These are phyloP conservation scores for Echites panduratus DNA, from an alignment of 257 asterid genomes.

Conservation along the genomic window DNA sequence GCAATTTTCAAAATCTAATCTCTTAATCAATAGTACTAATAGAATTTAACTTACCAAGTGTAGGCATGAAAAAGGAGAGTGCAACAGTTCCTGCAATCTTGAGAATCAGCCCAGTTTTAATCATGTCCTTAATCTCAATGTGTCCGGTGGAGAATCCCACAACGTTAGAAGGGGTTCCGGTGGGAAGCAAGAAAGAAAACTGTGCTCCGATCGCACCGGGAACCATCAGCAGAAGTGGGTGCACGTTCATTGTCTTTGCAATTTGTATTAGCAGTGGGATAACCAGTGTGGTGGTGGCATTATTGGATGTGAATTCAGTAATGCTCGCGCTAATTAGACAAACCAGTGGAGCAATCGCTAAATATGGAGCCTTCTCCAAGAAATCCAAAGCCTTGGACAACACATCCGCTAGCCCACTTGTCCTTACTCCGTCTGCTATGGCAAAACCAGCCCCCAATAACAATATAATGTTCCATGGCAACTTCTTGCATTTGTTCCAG, in stretches of 20 bases:
- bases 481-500: constrained; percentile 91
- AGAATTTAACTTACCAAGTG: constrained; percentile 49
- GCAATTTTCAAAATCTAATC: not conserved
- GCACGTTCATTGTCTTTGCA: constrained; percentile 50
- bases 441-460: constrained; percentile 91
- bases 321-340: constrained; percentile 52
- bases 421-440: constrained; percentile 75
- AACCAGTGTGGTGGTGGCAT: constrained; percentile 68
- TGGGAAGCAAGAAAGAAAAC: constrained; percentile 61
- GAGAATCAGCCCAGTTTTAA: constrained; percentile 50
- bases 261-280: constrained; percentile 64
- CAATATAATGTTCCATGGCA: constrained; percentile 79
- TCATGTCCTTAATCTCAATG: constrained; percentile 63
- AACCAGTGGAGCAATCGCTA: constrained; percentile 72
- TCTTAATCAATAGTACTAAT: no score
- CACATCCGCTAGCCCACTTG: constrained; percentile 76
- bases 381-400: constrained; percentile 51
- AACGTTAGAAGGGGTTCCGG: constrained; percentile 79
- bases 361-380: constrained; percentile 52
- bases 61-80: constrained; percentile 72
- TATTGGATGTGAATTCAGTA: constrained; percentile 85
- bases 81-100: constrained; percentile 50
- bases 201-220: constrained; percentile 84
- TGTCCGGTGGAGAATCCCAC: constrained; percentile 87
- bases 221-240: constrained; percentile 64